These are phyloP conservation scores for Paecilomyces sp. DNA, from an alignment of 2,329 filamentous ascomycete genomes.

Conservation along the genomic window DNA sequence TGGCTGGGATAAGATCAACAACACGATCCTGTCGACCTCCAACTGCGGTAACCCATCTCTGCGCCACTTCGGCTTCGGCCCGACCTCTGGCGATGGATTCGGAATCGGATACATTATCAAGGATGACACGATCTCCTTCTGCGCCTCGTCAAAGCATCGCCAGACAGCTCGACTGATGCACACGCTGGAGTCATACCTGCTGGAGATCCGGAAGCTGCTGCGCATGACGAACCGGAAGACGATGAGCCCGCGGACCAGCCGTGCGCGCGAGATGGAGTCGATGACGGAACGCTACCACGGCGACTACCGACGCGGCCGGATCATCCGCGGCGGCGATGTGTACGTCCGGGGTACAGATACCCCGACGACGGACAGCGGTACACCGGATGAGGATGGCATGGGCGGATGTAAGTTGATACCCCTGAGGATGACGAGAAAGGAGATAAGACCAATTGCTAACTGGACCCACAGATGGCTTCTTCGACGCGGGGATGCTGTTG, in stretches of 20 bases:
- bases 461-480: slow-evolving; percentile 72
- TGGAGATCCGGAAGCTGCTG: slow-evolving; percentile 82
- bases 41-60: slow-evolving; percentile 96
- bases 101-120: slow-evolving; percentile 99
- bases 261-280: slow-evolving; percentile 55
- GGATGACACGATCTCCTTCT: slow-evolving; percentile 82
- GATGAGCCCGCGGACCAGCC: slow-evolving; percentile 45
- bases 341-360: slow-evolving; percentile 47
- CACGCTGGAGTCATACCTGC: slow-evolving; percentile 79
- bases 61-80: slow-evolving; percentile 93
- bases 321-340: slow-evolving; percentile 54
- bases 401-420: slow-evolving; percentile 74
- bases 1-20: slow-evolving; percentile 94
- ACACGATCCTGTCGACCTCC: slow-evolving; percentile 89
- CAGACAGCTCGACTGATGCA: slow-evolving; percentile 89
- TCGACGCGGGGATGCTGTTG: slow-evolving; percentile 90
- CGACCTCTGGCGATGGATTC: slow-evolving; percentile 87
- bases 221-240: slow-evolving; percentile 58
- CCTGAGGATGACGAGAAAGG: neutral
- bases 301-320: slow-evolving; percentile 61
- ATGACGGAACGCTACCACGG: slow-evolving; percentile 32
- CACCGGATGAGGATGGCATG: slow-evolving; percentile 76
- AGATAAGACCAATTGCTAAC: slow-evolving; percentile 3
- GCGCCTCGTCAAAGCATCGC: slow-evolving; percentile 85
- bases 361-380: slow-evolving; percentile 61